Percentiles rank a stretch among this genome's conserved stretches.
Evolutionary conservation across 2,329 filamentous ascomycete species (phyloP).

Genomic region (Coniochaeta pulveracea): DNA sequence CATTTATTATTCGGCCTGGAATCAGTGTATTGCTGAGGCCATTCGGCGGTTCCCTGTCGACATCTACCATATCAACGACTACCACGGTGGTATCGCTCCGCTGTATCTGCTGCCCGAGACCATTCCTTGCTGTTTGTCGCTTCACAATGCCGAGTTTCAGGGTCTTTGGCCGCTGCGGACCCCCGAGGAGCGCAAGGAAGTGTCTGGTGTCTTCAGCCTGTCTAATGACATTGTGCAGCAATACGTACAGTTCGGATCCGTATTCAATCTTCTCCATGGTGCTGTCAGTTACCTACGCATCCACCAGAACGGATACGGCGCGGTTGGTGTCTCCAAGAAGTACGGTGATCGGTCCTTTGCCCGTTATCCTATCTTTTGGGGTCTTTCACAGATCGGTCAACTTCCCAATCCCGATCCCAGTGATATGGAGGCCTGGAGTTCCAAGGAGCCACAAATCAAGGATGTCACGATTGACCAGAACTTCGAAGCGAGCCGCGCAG

Average conservation of each 20-base stretch:
- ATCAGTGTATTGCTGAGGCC: slow-evolving; percentile 53
- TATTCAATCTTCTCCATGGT: slow-evolving; percentile 1
- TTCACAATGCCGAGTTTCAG: slow-evolving; percentile 59
- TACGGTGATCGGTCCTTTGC: slow-evolving; percentile 22
- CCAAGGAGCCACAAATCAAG: slow-evolving; percentile 17
- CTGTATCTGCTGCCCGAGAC: slow-evolving; percentile 50
- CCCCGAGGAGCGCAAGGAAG: slow-evolving; percentile 47
- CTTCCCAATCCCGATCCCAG: slow-evolving; percentile 53
- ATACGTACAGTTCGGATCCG: slow-evolving; percentile 44
- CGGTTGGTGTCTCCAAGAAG: slow-evolving; percentile 4
- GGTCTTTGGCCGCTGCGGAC: slow-evolving; percentile 56
- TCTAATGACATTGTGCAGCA: slow-evolving; percentile 40
- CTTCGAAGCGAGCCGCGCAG: slow-evolving; percentile 40
- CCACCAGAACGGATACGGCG: slow-evolving; percentile 3
- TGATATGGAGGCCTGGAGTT: slow-evolving; percentile 41
- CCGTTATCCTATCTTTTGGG: slow-evolving; percentile 58
- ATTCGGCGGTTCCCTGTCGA: slow-evolving; percentile 40
- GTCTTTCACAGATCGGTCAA: slow-evolving; percentile 45
- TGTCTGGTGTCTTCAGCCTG: slow-evolving; percentile 52
- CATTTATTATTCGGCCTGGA: slow-evolving; percentile 60
- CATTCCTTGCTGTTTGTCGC: slow-evolving; percentile 48
- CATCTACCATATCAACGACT: slow-evolving; percentile 24
- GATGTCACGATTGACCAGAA: slow-evolving; percentile 39
- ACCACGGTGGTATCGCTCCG: slow-evolving; percentile 32
- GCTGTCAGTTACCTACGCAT: slow-evolving; percentile 3